Evolutionary conservation across 768 basidiomycete species (phyloP).

Genomic region (Hygrophorus pudorinus): DNA sequence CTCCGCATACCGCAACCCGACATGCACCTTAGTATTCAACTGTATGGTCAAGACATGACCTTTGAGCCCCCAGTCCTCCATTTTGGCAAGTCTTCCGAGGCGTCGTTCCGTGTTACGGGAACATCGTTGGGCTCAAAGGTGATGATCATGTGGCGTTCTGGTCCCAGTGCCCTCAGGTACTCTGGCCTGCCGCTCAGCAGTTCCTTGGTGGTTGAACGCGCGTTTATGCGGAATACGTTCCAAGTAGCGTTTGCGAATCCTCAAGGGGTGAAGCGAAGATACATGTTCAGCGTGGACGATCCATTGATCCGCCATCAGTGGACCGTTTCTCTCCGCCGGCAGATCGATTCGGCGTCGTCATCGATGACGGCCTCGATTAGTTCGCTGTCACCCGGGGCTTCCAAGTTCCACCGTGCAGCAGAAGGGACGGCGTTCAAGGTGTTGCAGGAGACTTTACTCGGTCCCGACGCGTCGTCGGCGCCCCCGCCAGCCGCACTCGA

Average conservation of each 20-base stretch:
- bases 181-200: slow-evolving; percentile 72
- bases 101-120: slow-evolving; percentile 88
- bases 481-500: slow-evolving; percentile 6
- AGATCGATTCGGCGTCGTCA: slow-evolving; percentile 43
- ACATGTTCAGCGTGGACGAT: slow-evolving; percentile 92
- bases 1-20: slow-evolving; percentile 82
- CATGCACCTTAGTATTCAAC: slow-evolving; percentile 68
- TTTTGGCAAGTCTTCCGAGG: slow-evolving; percentile 70
- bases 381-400: slow-evolving; percentile 26
- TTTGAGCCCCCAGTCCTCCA: slow-evolving; percentile 83
- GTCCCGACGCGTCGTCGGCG: slow-evolving; percentile 14
- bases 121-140: slow-evolving; percentile 72
- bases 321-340: slow-evolving; percentile 55
- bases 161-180: slow-evolving; percentile 77
- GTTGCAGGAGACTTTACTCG: slow-evolving; percentile 75
- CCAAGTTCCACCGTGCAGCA: slow-evolving; percentile 53
- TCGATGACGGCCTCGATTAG: slow-evolving; percentile 20
- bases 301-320: slow-evolving; percentile 66
- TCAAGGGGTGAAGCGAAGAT: slow-evolving; percentile 61
- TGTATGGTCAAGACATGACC: slow-evolving; percentile 78
- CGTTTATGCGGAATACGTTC: slow-evolving; percentile 97
- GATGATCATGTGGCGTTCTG: slow-evolving; percentile 75
- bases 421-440: slow-evolving; percentile 73
- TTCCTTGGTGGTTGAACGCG: slow-evolving; percentile 72
- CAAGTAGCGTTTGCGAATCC: slow-evolving; percentile 78